Evolutionary conservation across 1,284 basidiomycete species (phyloP).

Genomic region (Rhodotorula glutinis): DNA sequence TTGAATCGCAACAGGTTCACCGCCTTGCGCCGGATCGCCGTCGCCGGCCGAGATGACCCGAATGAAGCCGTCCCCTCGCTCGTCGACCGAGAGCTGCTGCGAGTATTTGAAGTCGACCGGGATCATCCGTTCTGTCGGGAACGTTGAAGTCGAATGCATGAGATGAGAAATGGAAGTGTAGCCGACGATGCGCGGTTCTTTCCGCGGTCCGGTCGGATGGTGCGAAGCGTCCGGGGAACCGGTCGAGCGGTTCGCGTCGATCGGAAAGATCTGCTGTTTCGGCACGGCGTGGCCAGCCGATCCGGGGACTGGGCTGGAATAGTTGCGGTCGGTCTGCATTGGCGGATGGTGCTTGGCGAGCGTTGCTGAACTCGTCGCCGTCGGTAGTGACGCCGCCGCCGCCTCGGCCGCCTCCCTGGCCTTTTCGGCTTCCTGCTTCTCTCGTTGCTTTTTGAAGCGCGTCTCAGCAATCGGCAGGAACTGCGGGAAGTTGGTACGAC

Average conservation of each 20-base stretch:
- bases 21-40: constrained; percentile 25
- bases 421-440: constrained; percentile 29
- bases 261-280: constrained; percentile 10
- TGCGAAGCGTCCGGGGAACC: constrained; percentile 21
- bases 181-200: constrained; percentile 54
- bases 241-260: constrained; percentile 10
- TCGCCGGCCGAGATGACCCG: constrained; percentile 55
- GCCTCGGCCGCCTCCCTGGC: constrained; percentile 11
- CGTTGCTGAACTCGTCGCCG: constrained; percentile 11
- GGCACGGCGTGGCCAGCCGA: constrained; percentile 9
- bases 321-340: not conserved
- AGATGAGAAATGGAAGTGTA: constrained; percentile 81
- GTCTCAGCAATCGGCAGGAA: constrained; percentile 98
- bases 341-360: constrained; percentile 2
- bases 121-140: constrained; percentile 70
- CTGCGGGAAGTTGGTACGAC: no score
- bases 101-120: constrained; percentile 45
- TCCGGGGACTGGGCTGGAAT: constrained; percentile 22
- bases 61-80: constrained; percentile 78
- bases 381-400: constrained; percentile 20
- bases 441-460: constrained; percentile 76
- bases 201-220: constrained; percentile 17
- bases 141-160: constrained; percentile 72
- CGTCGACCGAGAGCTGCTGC: constrained; percentile 55
- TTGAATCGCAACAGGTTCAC: constrained; percentile 33